A percentile compares a stretch with the other conserved stretches of the same genome.
These are phyloP conservation scores for Penicillium sp. DNA, from an alignment of 2,329 filamentous ascomycete species.

Conservation along the genomic window DNA sequence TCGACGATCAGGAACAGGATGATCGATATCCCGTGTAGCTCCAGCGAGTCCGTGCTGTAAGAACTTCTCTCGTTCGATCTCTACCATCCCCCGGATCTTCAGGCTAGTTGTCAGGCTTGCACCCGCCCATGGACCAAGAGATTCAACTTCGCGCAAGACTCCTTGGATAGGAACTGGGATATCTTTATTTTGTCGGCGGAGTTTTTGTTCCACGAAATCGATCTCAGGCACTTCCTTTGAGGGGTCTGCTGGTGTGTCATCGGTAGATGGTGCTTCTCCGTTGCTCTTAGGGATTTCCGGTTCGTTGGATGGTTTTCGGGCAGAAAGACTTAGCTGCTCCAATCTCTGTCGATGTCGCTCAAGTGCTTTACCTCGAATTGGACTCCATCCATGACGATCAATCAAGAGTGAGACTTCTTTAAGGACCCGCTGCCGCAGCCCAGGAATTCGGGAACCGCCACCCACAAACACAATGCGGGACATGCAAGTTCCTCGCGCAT, in stretches of 20 bases:
- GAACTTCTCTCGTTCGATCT: slow-evolving; percentile 64
- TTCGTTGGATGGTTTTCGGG: neutral
- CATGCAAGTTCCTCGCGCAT: slow-evolving; percentile 82
- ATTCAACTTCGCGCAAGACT: slow-evolving; percentile 55
- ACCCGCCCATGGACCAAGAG: slow-evolving; percentile 63
- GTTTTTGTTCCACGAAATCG: slow-evolving; percentile 47
- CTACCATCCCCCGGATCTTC: slow-evolving; percentile 59
- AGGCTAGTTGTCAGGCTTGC: slow-evolving; percentile 60
- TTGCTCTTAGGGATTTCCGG: slow-evolving; percentile 1
- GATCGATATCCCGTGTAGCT: slow-evolving; percentile 45
- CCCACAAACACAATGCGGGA: slow-evolving; percentile 84
- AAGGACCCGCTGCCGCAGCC: slow-evolving; percentile 73
- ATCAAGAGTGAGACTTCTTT: slow-evolving; percentile 70
- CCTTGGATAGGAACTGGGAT: slow-evolving; percentile 36
- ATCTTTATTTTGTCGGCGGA: slow-evolving; percentile 39
- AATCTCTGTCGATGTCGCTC: slow-evolving; percentile 50
- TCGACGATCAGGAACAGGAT: slow-evolving; percentile 38
- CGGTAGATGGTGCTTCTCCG: slow-evolving; percentile 4
- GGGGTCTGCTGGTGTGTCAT: slow-evolving; percentile 13
- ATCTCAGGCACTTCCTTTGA: slow-evolving; percentile 40
- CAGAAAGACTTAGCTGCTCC: slow-evolving; percentile 29
- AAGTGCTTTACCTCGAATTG: slow-evolving; percentile 67
- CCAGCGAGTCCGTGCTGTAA: slow-evolving; percentile 50
- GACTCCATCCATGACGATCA: slow-evolving; percentile 70
- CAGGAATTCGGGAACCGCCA: slow-evolving; percentile 73